A percentile compares a stretch with the other conserved stretches of the same genome.
Evolutionary conservation across 208 protist species (phyloP).

Genomic region (Acanthamoeba culbertsoni): DNA sequence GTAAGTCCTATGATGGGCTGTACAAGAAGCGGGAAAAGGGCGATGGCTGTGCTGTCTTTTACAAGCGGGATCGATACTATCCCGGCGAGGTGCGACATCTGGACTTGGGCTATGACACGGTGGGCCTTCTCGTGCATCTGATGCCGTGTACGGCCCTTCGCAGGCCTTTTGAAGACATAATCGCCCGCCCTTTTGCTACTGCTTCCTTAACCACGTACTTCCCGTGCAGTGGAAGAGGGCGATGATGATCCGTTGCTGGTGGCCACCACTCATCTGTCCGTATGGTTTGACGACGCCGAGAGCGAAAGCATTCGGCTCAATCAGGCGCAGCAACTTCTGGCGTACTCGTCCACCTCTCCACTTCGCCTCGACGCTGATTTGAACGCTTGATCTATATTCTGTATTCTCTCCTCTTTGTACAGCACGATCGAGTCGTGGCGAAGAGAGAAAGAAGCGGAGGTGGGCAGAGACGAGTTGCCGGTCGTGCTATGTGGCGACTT

Average conservation of each 20-base stretch:
- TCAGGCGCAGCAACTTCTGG: not conserved
- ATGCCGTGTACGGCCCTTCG: not conserved
- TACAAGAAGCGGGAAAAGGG: conserved; percentile 29
- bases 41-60: not conserved
- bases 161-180: not conserved
- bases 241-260: not conserved
- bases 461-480: not conserved
- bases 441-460: not conserved
- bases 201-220: not conserved
- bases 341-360: not conserved
- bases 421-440: not conserved
- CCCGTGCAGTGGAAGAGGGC: not conserved
- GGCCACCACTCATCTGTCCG: not conserved
- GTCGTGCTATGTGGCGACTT: conserved; percentile 3
- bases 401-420: not conserved
- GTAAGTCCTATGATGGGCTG: not conserved
- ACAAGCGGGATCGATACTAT: not conserved
- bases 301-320: not conserved
- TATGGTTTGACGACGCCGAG: not conserved
- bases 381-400: not conserved
- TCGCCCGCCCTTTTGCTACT: no score
- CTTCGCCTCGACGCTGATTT: not conserved
- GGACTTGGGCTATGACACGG: not conserved
- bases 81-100: not conserved
- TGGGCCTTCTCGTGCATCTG: not conserved